phyloP scores from a whole-genome alignment of 805 yeast genomes.

The Zygotorulaspora danielsina region DNA sequence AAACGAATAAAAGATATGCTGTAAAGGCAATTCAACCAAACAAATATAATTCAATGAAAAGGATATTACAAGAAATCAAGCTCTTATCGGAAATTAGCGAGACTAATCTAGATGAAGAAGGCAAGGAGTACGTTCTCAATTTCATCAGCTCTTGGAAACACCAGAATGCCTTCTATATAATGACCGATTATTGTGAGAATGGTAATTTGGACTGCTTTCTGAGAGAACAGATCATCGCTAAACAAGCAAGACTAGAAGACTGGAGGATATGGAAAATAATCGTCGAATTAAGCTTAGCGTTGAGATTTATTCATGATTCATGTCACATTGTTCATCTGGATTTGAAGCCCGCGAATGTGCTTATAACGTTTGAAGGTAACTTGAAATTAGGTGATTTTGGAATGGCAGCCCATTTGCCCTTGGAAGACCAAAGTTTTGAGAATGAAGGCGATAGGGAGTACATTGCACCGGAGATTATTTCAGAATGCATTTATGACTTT shows the following conservation, averaged over 20 bases:
- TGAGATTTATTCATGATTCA: slow-evolving; percentile 71
- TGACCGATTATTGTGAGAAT: slow-evolving; percentile 94
- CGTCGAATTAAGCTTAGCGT: slow-evolving; percentile 74
- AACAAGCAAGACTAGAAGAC: slow-evolving; percentile 63
- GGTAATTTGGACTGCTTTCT: slow-evolving; percentile 83
- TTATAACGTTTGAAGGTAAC: slow-evolving; percentile 90
- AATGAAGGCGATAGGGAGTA: slow-evolving; percentile 97
- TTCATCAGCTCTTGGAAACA: slow-evolving; percentile 84
- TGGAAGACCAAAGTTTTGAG: slow-evolving; percentile 59
- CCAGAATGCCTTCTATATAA: slow-evolving; percentile 71
- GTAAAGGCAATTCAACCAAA: slow-evolving; percentile 75
- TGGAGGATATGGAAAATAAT: slow-evolving; percentile 97
- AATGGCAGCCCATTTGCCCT: slow-evolving; percentile 79
- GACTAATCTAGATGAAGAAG: slow-evolving; percentile 41
- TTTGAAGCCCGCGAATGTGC: slow-evolving; percentile 90
- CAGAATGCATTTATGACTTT: slow-evolving; percentile 75
- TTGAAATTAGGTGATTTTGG: slow-evolving; percentile 97
- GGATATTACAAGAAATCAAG: slow-evolving; percentile 33
- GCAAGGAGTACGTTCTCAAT: slow-evolving; percentile 71
- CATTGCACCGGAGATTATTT: slow-evolving; percentile 93
- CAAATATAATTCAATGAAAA: slow-evolving; percentile 25
- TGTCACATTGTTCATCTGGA: slow-evolving; percentile 80
- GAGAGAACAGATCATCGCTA: slow-evolving; percentile 69
- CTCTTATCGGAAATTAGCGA: slow-evolving; percentile 27
- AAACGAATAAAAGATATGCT: slow-evolving; percentile 59